Conservation (phyloP, 2,329 filamentous ascomycete species). For the Falciphora oryzae region DNA sequence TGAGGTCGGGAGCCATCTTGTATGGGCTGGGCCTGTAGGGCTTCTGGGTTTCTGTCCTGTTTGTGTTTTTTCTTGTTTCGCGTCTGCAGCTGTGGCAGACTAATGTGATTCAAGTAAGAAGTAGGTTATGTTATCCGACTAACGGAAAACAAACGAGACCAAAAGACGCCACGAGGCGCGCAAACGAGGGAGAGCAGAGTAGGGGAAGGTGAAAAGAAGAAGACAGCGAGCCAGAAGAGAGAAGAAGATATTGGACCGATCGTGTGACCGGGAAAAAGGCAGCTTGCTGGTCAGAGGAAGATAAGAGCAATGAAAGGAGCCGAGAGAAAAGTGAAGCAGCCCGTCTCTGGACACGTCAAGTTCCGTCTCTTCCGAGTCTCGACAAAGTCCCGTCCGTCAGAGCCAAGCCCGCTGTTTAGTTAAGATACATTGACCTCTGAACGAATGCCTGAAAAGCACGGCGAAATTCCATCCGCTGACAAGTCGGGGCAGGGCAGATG, state of each 20-base stretch:
- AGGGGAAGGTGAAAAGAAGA: not conserved
- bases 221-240: not conserved
- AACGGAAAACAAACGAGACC: conserved; percentile 5
- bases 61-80: not conserved
- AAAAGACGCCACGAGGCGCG: not conserved
- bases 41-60: conserved; percentile 14
- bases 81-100: not conserved
- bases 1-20: conserved; percentile 68
- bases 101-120: conserved; percentile 1
- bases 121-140: conserved; percentile 5
- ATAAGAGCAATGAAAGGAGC: not conserved
- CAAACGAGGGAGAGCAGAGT: not conserved
- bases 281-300: not conserved
- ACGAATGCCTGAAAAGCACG: not conserved
- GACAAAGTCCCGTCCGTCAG: not conserved
- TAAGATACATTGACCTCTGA: not conserved
- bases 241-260: not conserved
- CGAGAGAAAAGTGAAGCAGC: not conserved
- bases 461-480: not conserved
- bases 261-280: too few species aligned
- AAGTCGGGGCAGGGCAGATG: not conserved
- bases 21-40: conserved; percentile 2
- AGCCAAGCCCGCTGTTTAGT: not conserved
- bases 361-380: conserved; percentile 1
- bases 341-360: not conserved